phyloP scores from a whole-genome alignment of 768 basidiomycete genomes.

The Suillus luteus region DNA sequence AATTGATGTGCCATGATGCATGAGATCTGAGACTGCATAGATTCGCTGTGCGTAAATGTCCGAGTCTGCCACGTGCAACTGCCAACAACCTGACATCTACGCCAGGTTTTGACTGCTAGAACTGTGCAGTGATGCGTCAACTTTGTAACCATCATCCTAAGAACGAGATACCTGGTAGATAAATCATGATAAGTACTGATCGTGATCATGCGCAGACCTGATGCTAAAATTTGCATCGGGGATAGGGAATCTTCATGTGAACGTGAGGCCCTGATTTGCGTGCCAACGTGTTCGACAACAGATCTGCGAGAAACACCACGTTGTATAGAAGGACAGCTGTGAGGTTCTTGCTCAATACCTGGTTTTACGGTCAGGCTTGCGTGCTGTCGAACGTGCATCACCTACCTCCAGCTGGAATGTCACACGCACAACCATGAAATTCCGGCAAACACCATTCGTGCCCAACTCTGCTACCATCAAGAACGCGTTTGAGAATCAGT shows the following conservation, averaged over 20 bases:
- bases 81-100: background rate
- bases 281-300: background rate
- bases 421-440: background rate
- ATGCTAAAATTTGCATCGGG: background rate
- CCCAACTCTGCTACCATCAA: constrained; percentile 9
- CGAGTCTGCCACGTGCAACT: background rate
- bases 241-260: background rate
- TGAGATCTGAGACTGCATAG: background rate
- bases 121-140: background rate
- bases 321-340: constrained; percentile 8
- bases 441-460: background rate
- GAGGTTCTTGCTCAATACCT: constrained; percentile 15
- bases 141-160: background rate
- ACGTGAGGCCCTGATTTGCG: background rate
- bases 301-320: background rate
- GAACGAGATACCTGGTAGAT: background rate
- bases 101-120: background rate
- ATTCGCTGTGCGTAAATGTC: background rate
- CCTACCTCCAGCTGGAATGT: background rate
- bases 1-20: background rate
- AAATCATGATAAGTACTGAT: background rate
- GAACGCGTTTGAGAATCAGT: constrained; percentile 12
- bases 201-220: background rate
- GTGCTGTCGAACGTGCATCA: constrained; percentile 12
- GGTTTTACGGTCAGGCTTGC: constrained; percentile 12